Evolutionary conservation across 257 asterid genomes (phyloP).

Genomic region (Solanum pimpinellifolium): DNA sequence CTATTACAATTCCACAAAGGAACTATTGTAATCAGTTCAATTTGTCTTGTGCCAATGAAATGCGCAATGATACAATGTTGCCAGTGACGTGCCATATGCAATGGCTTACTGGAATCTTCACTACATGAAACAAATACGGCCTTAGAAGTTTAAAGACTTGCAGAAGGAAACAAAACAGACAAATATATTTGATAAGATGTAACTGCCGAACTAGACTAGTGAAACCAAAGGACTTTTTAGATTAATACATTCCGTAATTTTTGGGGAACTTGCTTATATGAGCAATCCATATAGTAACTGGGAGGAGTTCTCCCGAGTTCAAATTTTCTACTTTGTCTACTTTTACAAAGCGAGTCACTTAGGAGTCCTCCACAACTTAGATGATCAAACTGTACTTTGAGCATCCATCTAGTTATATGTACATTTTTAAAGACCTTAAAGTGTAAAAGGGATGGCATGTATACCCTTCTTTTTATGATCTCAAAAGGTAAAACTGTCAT

Average conservation of each 20-base stretch:
- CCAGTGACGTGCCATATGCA: neutral
- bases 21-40: neutral
- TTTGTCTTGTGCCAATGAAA: neutral
- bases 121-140: neutral
- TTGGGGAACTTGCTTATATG: neutral
- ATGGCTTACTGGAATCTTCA: neutral
- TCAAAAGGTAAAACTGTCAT: neutral
- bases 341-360: neutral
- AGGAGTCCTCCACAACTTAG: neutral
- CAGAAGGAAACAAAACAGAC: neutral
- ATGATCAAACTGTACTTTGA: neutral
- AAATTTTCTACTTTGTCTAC: neutral
- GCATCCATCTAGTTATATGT: neutral
- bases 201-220: neutral
- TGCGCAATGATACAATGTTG: neutral
- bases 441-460: neutral
- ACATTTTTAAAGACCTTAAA: neutral
- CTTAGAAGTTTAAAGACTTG: neutral
- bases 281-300: neutral
- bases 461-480: neutral
- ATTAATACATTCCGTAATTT: neutral
- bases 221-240: neutral
- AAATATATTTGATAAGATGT: neutral
- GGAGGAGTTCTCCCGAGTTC: neutral
- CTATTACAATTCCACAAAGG: neutral